Percentiles rank a stretch among this genome's conserved stretches.
phyloP scores from a whole-genome alignment of 2,329 filamentous ascomycete species.

The Fusarium euwallaceae region DNA sequence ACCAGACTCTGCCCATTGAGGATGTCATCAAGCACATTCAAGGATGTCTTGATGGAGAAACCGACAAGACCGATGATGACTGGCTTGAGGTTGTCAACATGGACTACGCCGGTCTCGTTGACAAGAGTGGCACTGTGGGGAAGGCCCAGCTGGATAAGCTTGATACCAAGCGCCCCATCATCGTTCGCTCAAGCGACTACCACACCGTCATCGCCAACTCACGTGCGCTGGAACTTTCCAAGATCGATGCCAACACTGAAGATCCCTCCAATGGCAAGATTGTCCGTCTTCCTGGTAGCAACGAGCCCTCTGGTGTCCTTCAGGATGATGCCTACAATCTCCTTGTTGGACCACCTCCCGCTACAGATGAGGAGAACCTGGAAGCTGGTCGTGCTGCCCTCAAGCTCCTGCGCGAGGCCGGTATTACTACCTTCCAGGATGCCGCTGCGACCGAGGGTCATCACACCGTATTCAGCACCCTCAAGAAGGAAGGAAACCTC shows the following conservation, averaged over 20 bases:
- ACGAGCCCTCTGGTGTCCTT: slow-evolving; percentile 44
- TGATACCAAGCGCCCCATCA: slow-evolving; percentile 40
- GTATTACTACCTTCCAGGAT: slow-evolving; percentile 47
- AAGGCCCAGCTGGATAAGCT: slow-evolving; percentile 40
- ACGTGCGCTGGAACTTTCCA: slow-evolving; percentile 38
- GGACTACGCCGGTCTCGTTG: slow-evolving; percentile 42
- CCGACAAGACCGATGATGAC: slow-evolving; percentile 36
- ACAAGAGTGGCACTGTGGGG: slow-evolving; percentile 35
- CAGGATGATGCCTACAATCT: slow-evolving; percentile 40
- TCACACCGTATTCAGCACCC: slow-evolving; percentile 31
- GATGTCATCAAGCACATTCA: slow-evolving; percentile 40
- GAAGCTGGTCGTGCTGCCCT: slow-evolving; percentile 42
- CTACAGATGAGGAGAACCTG: slow-evolving; percentile 37
- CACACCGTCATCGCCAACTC: slow-evolving; percentile 44
- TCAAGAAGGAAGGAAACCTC: slow-evolving; percentile 39
- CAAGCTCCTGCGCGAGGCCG: slow-evolving; percentile 45
- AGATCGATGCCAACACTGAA: slow-evolving; percentile 36
- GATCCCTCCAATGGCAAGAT: slow-evolving; percentile 43
- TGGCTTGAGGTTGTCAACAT: slow-evolving; percentile 47
- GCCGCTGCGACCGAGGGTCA: slow-evolving; percentile 32
- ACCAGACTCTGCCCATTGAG: slow-evolving; percentile 40
- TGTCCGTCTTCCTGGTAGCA: slow-evolving; percentile 41
- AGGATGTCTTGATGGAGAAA: slow-evolving; percentile 41
- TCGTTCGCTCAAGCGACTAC: slow-evolving; percentile 44
- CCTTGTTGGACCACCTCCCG: slow-evolving; percentile 36